phyloP scores from a whole-genome alignment of 352 stramenopile species.

The Phytophthora sansomeana region DNA sequence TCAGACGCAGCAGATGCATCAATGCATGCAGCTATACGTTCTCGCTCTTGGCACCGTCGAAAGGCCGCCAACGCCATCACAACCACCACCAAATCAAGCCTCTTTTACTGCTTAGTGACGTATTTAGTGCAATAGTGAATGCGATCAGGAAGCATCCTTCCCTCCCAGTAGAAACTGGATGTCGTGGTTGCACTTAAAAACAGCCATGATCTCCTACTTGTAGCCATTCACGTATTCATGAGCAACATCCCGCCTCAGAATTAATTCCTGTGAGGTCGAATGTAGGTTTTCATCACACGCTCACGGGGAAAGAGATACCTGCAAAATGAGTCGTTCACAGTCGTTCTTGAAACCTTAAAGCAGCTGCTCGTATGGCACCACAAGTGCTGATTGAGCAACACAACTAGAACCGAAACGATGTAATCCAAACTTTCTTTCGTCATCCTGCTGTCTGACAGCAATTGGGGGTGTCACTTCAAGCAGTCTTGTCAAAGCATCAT shows the following conservation, averaged over 20 bases:
- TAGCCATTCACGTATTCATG: background rate
- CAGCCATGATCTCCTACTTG: background rate
- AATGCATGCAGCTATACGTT: background rate
- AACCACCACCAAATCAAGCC: no score
- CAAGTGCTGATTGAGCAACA: slow-evolving; percentile 3
- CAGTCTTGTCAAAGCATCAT: background rate
- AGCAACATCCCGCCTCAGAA: background rate
- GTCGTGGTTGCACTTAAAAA: no score
- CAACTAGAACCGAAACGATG: no score
- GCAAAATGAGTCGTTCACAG: background rate
- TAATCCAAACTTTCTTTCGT: background rate
- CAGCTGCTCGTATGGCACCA: slow-evolving; percentile 6
- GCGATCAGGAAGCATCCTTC: slow-evolving; percentile 1
- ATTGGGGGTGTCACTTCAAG: slow-evolving; percentile 2
- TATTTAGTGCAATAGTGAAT: slow-evolving; percentile 1
- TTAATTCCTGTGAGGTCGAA: background rate
- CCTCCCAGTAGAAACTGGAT: background rate
- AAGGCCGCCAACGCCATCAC: background rate
- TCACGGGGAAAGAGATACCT: slow-evolving; percentile 10
- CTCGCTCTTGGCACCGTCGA: background rate
- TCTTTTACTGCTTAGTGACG: slow-evolving; percentile 1
- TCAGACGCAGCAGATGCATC: no score
- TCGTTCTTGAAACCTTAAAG: slow-evolving; percentile 3
- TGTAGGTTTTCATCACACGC: background rate
- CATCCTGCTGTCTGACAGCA: background rate